Evolutionary conservation across 371 early-diverging fungal genomes (phyloP).

Genomic region (Mucor indicus): DNA sequence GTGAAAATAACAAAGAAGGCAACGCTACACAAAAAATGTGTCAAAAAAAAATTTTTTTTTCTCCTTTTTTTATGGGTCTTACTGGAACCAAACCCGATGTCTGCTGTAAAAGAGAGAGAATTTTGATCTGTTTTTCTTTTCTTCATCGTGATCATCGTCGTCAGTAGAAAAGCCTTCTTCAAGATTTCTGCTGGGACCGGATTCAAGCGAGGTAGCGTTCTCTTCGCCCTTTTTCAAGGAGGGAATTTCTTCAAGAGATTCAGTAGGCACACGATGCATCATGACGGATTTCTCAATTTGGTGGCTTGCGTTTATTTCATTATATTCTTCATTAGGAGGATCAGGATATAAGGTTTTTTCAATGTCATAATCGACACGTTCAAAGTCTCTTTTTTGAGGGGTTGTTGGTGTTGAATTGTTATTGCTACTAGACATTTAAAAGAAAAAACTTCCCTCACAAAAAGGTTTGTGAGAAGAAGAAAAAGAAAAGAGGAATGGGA

Average conservation of each 20-base stretch:
- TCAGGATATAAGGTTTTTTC: slow-evolving; percentile 7
- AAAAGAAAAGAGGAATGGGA: too few relatives aligned
- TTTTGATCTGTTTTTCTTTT: slow-evolving; percentile 6
- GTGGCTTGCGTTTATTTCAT: neutral
- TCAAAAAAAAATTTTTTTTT: slow-evolving; percentile 1
- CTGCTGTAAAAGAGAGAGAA: slow-evolving; percentile 7
- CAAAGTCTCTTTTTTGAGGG: slow-evolving; percentile 1
- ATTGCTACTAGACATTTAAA: too few relatives aligned
- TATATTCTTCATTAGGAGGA: neutral
- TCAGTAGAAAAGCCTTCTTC: slow-evolving; percentile 1
- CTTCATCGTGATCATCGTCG: slow-evolving; percentile 17
- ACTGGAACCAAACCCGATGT: slow-evolving; percentile 21
- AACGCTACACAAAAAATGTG: slow-evolving; percentile 16
- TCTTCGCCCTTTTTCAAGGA: slow-evolving; percentile 9
- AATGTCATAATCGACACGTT: slow-evolving; percentile 1
- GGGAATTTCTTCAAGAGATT: too few relatives aligned
- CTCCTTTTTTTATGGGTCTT: slow-evolving; percentile 4
- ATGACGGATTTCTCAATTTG: neutral
- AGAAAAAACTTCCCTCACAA: too few relatives aligned
- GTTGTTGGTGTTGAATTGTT: too few relatives aligned
- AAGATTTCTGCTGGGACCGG: too few relatives aligned
- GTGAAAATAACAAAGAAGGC: slow-evolving; percentile 37
- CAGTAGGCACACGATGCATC: slow-evolving; percentile 2
- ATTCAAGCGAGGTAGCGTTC: too few relatives aligned
- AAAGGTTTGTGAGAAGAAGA: too few relatives aligned